phyloP scores from a whole-genome alignment of 1,139 yeast species.

The Yamadazyma blattariae region DNA sequence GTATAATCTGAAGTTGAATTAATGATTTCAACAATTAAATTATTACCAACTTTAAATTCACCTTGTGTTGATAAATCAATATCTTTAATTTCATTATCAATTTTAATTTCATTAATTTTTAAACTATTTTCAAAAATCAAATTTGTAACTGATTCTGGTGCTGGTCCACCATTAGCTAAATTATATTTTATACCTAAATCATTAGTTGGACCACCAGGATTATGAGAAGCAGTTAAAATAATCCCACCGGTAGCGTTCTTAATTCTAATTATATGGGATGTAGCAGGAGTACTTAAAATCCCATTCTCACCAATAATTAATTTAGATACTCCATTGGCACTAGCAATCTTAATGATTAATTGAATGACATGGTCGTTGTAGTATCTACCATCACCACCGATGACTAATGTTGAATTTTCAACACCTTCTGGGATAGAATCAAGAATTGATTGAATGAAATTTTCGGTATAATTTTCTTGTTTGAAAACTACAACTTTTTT shows the following conservation, averaged over 20 bases:
- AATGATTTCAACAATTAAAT: conserved; percentile 71
- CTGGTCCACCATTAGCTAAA: conserved; percentile 95
- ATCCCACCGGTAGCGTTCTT: conserved; percentile 88
- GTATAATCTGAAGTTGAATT: conserved; percentile 82
- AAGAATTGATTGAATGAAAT: conserved; percentile 84
- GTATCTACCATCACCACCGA: conserved; percentile 97
- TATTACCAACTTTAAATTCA: conserved; percentile 39
- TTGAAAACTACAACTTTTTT: conserved; percentile 86
- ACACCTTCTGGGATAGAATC: conserved; percentile 90
- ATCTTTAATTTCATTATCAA: conserved; percentile 48
- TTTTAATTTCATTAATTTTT: conserved; percentile 55
- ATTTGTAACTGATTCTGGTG: conserved; percentile 94
- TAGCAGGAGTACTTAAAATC: conserved; percentile 91
- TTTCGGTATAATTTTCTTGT: conserved; percentile 82
- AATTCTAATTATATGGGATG: conserved; percentile 85
- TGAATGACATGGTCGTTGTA: conserved; percentile 83
- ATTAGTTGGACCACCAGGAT: conserved; percentile 96
- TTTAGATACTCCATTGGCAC: conserved; percentile 88
- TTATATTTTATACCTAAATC: conserved; percentile 97
- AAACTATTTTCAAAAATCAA: conserved; percentile 74
- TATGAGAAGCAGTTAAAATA: conserved; percentile 93
- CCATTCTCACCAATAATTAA: conserved; percentile 87
- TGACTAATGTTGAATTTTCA: conserved; percentile 69
- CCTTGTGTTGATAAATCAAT: conserved; percentile 67
- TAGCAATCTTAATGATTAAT: conserved; percentile 76